Base-by-base conservation (phyloP, 2,329 filamentous ascomycete species). In the Talaromyces sp. region DNA sequence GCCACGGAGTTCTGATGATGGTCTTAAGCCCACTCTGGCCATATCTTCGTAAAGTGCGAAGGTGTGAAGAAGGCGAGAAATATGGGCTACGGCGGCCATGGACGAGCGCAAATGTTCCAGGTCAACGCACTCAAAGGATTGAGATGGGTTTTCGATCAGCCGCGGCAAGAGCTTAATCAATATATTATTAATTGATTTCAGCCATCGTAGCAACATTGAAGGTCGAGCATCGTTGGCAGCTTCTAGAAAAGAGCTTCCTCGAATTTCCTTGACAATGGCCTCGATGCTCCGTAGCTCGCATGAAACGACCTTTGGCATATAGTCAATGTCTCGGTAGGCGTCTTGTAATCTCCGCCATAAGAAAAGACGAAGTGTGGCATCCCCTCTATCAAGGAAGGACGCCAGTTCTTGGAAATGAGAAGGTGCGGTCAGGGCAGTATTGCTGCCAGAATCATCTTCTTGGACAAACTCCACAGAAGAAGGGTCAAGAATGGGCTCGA, bases 341-440 rank as follows among this genome's bases (percentile, higher is more conserved):
- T 95, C 89, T 41, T 91, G 88, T n/a, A 99, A 82, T 56, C 91
- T 87, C 63, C 89, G 88, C 95, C 95, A 99, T 1, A 99, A 80
- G 64, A 95, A 92, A 1, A 98, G 78, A 38, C 91, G 87, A 56
- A 98, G 78, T 58, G 93, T 91, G 1, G 92, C 89, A 69, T 89
- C 91, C 50, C 91, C 93, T 54, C 85, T 87, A 58, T 89, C 83
- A 3, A 99, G 80, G 64, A 98, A 98, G 60, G 90, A 90, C 76
- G 89, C 89, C 71, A 99, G 86, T 69, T 96, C 91, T 54, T 85
- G 83, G 19, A 92, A 78, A 26, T 85, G 82, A 29, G 70, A 65
- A 4, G 66, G 65, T 67, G 85, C 81, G 46, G 77, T 80, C 53
- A 82, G 81, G 26, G 63, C 53, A 19, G 70, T 67, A 54, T 65